Evolutionary conservation across 768 basidiomycete genomes (phyloP).

Genomic region (Dacryopinax primogenitus): DNA sequence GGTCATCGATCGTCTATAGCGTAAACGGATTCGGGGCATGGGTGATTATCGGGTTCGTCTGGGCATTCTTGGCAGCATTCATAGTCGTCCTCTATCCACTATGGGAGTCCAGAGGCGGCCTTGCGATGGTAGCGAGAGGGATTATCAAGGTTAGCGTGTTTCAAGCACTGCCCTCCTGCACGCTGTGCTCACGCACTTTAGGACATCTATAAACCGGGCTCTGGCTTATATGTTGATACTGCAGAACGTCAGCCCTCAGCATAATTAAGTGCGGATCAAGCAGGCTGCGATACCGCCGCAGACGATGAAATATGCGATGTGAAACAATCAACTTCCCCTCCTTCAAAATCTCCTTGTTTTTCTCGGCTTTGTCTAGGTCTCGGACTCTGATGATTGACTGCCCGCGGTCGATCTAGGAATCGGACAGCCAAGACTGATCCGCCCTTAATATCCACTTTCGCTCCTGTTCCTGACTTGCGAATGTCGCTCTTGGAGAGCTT

Average conservation of each 20-base stretch:
- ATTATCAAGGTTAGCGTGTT: constrained; percentile 31
- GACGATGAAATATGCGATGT: too few species aligned
- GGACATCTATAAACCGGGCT: constrained; percentile 15
- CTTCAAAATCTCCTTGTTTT: too few species aligned
- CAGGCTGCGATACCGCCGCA: too few species aligned
- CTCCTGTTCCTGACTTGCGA: too few species aligned
- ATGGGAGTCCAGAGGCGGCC: constrained; percentile 63
- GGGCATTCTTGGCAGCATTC: constrained; percentile 66
- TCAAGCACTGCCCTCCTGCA: not conserved
- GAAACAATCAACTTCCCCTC: too few species aligned
- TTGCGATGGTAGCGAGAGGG: constrained; percentile 46
- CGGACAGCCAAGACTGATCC: too few species aligned
- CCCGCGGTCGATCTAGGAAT: too few species aligned
- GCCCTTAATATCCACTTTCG: too few species aligned
- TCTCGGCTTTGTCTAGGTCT: too few species aligned
- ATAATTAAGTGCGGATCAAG: not conserved
- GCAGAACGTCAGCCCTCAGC: not conserved
- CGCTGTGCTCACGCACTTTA: not conserved
- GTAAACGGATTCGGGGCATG: constrained; percentile 57
- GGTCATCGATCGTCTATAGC: constrained; percentile 58
- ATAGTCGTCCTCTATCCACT: constrained; percentile 78
- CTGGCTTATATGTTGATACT: constrained; percentile 12
- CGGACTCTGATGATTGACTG: too few species aligned
- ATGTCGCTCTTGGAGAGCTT: too few species aligned
- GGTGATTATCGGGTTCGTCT: constrained; percentile 70